These are phyloP conservation scores for Colletotrichum lini DNA, from an alignment of 2,329 filamentous ascomycete species.

Conservation along the genomic window DNA sequence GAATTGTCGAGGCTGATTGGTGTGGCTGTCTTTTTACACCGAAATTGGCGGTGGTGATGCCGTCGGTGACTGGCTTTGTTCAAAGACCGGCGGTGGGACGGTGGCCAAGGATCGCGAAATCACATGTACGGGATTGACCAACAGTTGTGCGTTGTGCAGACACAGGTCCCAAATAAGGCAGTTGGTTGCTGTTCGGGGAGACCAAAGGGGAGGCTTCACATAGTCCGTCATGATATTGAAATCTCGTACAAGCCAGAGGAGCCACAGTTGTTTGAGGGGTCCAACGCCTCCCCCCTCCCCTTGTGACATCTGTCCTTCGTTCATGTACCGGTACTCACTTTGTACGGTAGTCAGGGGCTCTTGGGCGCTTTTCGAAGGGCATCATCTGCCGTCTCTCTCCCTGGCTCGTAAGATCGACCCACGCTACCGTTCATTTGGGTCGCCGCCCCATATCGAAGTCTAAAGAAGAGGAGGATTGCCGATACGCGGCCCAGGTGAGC, in stretches of 20 bases:
- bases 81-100: not conserved
- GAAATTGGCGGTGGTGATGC: constrained; percentile 1
- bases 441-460: constrained; percentile 4
- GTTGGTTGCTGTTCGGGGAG: not conserved
- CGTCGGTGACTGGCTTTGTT: not conserved
- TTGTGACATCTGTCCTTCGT: not conserved
- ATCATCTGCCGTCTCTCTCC: not conserved
- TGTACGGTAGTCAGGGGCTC: not conserved
- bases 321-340: not conserved
- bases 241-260: not conserved
- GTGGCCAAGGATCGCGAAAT: not conserved
- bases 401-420: constrained; percentile 19
- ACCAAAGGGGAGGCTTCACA: not conserved
- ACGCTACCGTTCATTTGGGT: constrained; percentile 27
- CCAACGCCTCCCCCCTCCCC: not conserved
- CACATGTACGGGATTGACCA: no score
- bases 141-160: not conserved
- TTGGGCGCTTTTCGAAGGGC: not conserved
- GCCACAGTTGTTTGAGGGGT: no score
- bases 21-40: not conserved
- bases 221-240: not conserved
- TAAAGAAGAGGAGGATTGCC: not conserved
- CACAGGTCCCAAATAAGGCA: no score
- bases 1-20: constrained; percentile 7
- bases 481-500: no score